phyloP scores from a whole-genome alignment of 164 flowering plant genomes.

The Magnolia sinica region DNA sequence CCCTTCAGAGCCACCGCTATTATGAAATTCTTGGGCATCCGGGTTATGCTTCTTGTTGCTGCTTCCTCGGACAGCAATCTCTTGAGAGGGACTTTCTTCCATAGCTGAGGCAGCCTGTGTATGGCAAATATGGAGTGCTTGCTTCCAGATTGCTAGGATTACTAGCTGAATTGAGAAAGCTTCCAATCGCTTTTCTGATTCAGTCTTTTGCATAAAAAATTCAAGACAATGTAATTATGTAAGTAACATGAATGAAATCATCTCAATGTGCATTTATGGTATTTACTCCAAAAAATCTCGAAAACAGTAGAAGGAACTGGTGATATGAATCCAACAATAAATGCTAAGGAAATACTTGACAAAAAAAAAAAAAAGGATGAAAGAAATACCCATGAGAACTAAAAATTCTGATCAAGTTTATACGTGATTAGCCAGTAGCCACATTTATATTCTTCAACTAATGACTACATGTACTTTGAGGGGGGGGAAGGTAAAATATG shows the following conservation, averaged over 20 bases:
- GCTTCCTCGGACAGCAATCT: slow-evolving; percentile 37
- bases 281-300: background rate
- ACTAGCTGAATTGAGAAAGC: slow-evolving; percentile 97
- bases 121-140: slow-evolving; percentile 89
- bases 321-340: background rate
- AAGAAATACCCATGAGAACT: too few relatives aligned
- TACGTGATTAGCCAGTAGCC: too few relatives aligned
- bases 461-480: too few relatives aligned
- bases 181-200: slow-evolving; percentile 60
- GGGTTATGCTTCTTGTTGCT: slow-evolving; percentile 30
- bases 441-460: too few relatives aligned
- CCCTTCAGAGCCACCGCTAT: slow-evolving; percentile 28
- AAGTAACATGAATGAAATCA: background rate
- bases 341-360: too few relatives aligned
- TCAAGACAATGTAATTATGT: background rate
- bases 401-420: too few relatives aligned
- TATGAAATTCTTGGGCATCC: slow-evolving; percentile 36
- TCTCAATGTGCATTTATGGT: background rate
- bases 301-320: background rate
- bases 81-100: slow-evolving; percentile 75
- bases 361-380: too few relatives aligned
- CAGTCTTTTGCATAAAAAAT: slow-evolving; percentile 16
- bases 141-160: slow-evolving; percentile 92
- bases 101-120: slow-evolving; percentile 81
- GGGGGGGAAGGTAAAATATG: too few relatives aligned